These are phyloP conservation scores for Xylaria grammica DNA, from an alignment of 495 filamentous ascomycete genomes.

Conservation along the genomic window DNA sequence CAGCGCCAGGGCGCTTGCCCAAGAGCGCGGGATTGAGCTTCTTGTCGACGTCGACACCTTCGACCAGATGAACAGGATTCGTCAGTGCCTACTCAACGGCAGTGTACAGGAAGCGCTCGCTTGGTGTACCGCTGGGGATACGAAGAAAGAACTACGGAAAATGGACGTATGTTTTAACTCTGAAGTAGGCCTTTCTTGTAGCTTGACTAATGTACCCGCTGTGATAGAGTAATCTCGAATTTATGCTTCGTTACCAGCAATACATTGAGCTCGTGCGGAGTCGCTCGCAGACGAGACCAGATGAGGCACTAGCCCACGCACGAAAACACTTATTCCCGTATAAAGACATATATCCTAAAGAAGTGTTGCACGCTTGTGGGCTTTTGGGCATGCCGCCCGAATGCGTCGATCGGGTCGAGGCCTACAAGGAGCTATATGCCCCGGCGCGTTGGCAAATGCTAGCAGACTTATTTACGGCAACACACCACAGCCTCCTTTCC, in stretches of 20 bases:
- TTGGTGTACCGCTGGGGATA: slow-evolving; percentile 81
- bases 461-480: slow-evolving; percentile 80
- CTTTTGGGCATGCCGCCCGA: slow-evolving; percentile 76
- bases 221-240: slow-evolving; percentile 81
- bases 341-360: slow-evolving; percentile 66
- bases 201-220: background rate
- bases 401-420: slow-evolving; percentile 43
- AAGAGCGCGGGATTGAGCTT: slow-evolving; percentile 67
- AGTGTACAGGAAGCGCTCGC: slow-evolving; percentile 77
- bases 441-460: slow-evolving; percentile 73
- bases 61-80: slow-evolving; percentile 77
- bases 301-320: slow-evolving; percentile 81
- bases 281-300: slow-evolving; percentile 60
- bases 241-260: slow-evolving; percentile 92
- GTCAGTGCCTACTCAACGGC: slow-evolving; percentile 69
- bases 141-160: slow-evolving; percentile 84
- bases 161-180: slow-evolving; percentile 66
- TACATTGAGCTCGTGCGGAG: slow-evolving; percentile 87
- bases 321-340: slow-evolving; percentile 76
- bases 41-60: slow-evolving; percentile 92
- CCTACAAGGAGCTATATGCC: slow-evolving; percentile 67
- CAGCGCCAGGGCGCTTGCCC: slow-evolving; percentile 75
- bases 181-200: background rate
- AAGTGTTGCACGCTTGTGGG: slow-evolving; percentile 76
- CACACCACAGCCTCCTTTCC: slow-evolving; percentile 86